Base-by-base conservation (phyloP, 176 grass and related monocot species). In the Secale cereale region DNA sequence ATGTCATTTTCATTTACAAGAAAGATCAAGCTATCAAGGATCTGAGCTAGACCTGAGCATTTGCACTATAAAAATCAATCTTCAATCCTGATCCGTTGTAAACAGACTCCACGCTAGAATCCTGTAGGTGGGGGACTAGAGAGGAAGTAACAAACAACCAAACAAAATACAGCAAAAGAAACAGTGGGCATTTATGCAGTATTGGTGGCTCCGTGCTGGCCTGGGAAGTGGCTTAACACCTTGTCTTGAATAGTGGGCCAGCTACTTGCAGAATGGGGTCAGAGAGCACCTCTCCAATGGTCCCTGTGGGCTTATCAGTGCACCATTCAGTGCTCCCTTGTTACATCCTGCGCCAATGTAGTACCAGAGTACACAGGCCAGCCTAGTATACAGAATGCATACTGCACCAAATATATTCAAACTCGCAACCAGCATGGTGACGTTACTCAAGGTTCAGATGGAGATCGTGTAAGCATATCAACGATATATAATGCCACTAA, bases 231-330 rank as follows among this genome's bases (percentile, higher is more conserved):
- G 85, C 78, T 85, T 91, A 85, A 91, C 76, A 83, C 89, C 85
- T 91, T 85, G 89, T 85, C 81, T 88, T 91, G 82, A 88, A 91
- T 88, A 88, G 85, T 88, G 89, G 85, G 82, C 77, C 85, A 85
- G 70, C 85, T 65, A 81, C 54, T 60, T 78, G 63, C 71, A 88
- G 77, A 50, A 64, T 88, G 77, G 77, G 85, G 77, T 77, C 85
- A 77, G 52, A 77, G 69, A 71, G 81, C 85, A 83, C 85, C 84
- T 84, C 85, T 77, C 81, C 80, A 69, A 87, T 91, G 89, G 89
- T 91, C 89, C 85, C 85, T 68, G 63, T 59, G 72, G 57, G 54
- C 48, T 87, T 83, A 84, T 81, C 83, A 85, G 40, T 70, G 30
- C 81, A 88, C 81, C 81, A 88, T 81, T 91, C 85, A 81, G 81